Conservation (phyloP, 805 yeast genomes). For the Torulaspora franciscae region DNA sequence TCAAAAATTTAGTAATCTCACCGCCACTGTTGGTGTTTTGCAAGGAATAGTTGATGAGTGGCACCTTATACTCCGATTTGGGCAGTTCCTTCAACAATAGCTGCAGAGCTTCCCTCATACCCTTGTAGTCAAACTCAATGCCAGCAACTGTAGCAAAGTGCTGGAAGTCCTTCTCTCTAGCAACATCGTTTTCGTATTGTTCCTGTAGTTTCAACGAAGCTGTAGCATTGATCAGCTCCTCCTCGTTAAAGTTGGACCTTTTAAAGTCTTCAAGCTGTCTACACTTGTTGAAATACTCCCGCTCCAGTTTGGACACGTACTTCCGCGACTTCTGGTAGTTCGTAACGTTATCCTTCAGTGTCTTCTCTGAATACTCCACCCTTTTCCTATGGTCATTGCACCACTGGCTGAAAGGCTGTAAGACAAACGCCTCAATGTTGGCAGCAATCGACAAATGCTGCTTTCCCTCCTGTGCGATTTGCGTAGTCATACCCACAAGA, state of each 20-base stretch:
- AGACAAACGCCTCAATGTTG: slow-evolving; percentile 53
- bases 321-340: slow-evolving; percentile 46
- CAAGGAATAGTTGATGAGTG: slow-evolving; percentile 44
- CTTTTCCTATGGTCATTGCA: slow-evolving; percentile 65
- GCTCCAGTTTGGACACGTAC: slow-evolving; percentile 50
- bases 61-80: slow-evolving; percentile 50
- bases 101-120: slow-evolving; percentile 39
- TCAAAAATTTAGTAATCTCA: slow-evolving; percentile 32
- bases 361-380: slow-evolving; percentile 54
- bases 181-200: slow-evolving; percentile 22
- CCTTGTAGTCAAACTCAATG: slow-evolving; percentile 34
- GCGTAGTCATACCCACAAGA: slow-evolving; percentile 45
- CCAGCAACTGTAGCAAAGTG: slow-evolving; percentile 29
- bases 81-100: slow-evolving; percentile 48
- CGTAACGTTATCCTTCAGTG: slow-evolving; percentile 47
- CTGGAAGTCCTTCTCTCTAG: slow-evolving; percentile 30
- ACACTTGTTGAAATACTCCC: slow-evolving; percentile 72
- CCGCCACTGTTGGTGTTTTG: slow-evolving; percentile 34
- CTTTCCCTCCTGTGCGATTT: slow-evolving; percentile 59
- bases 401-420: slow-evolving; percentile 72
- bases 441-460: slow-evolving; percentile 60
- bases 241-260: slow-evolving; percentile 22
- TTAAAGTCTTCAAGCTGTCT: slow-evolving; percentile 61
- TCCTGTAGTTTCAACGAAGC: slow-evolving; percentile 22
- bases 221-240: slow-evolving; percentile 23